Evolutionary conservation across 2,329 filamentous ascomycete genomes (phyloP).

Genomic region (Metarhizium humberi): DNA sequence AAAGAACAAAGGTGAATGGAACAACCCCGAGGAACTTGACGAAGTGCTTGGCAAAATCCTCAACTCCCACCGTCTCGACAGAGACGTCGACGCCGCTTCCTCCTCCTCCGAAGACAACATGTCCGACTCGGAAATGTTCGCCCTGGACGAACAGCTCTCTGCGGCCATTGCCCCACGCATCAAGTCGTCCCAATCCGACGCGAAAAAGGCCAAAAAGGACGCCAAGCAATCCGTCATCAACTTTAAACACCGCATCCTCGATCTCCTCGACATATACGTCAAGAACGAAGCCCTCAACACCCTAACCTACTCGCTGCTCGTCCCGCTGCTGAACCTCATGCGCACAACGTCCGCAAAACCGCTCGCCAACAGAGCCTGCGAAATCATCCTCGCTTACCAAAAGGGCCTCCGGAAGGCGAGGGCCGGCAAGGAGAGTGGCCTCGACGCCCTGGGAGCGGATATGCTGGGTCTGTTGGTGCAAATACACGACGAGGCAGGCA

Average conservation of each 20-base stretch:
- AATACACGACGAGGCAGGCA: constrained; percentile 59
- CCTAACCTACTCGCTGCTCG: constrained; percentile 58
- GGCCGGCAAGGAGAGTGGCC: constrained; percentile 6
- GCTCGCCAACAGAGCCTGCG: constrained; percentile 62
- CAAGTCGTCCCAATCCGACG: constrained; percentile 45
- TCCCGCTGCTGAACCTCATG: constrained; percentile 68
- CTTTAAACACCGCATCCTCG: constrained; percentile 90
- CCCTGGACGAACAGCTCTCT: constrained; percentile 70
- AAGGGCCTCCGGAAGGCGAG: constrained; percentile 53
- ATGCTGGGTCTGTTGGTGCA: constrained; percentile 50
- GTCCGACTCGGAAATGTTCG: constrained; percentile 94
- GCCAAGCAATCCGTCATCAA: constrained; percentile 84
- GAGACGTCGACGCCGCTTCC: constrained; percentile 44
- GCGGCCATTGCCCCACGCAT: constrained; percentile 76
- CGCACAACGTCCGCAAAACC: constrained; percentile 70
- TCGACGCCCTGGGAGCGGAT: constrained; percentile 27
- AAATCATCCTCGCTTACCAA: constrained; percentile 64
- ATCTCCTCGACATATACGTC: constrained; percentile 77
- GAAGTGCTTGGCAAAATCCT: constrained; percentile 70
- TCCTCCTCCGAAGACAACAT: constrained; percentile 68
- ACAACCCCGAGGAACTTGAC: constrained; percentile 48
- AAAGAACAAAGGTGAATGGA: constrained; percentile 29
- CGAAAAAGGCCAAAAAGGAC: constrained; percentile 78
- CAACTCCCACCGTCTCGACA: constrained; percentile 57
- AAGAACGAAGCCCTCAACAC: constrained; percentile 64